Conservation (phyloP, 257 asterid genomes). For the Coffea canephora region DNA sequence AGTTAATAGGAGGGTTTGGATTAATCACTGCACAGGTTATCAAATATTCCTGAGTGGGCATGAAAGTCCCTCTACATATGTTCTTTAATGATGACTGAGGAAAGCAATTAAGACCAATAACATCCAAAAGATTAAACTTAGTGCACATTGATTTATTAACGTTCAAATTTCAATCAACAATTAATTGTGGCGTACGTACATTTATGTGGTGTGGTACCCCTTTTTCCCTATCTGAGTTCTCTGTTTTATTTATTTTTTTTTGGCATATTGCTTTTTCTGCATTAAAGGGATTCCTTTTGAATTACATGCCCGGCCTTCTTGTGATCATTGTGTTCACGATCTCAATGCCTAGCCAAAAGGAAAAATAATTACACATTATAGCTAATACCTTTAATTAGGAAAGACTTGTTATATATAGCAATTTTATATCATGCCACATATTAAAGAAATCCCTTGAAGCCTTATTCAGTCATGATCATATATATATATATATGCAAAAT, state of each 20-base stretch:
- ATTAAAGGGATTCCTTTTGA: neutral
- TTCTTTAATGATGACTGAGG: neutral
- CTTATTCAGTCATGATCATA: neutral
- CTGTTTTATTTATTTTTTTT: neutral
- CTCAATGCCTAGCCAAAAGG: no score
- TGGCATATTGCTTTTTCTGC: no score
- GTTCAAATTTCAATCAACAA: neutral
- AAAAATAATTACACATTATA: no score
- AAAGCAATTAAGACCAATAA: neutral
- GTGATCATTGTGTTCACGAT: no score
- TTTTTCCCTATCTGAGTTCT: neutral
- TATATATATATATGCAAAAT: no score
- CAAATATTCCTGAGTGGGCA: neutral
- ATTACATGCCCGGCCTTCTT: neutral
- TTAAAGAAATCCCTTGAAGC: no score
- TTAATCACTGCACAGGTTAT: neutral
- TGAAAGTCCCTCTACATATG: no score
- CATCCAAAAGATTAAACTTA: conserved; percentile 1
- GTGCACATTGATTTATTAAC: neutral
- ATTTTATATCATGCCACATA: no score
- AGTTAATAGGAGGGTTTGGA: neutral
- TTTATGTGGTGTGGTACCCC: neutral
- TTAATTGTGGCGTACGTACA: neutral
- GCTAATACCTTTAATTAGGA: neutral
- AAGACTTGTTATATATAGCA: neutral